These are phyloP conservation scores for Lithospermum erythrorhizon DNA, from an alignment of 257 asterid species.

Conservation along the genomic window DNA sequence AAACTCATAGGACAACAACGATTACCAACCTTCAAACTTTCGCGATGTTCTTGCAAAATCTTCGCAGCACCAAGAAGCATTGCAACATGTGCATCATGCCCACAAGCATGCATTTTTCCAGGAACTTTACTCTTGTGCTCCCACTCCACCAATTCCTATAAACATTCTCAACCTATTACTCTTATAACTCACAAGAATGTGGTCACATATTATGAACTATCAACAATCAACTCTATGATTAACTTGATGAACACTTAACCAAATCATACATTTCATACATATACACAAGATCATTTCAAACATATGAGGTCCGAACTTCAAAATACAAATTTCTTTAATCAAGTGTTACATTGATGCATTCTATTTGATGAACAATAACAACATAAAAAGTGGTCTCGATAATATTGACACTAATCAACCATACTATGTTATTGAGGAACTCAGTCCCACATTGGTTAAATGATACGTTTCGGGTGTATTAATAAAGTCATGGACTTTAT, in stretches of 20 bases:
- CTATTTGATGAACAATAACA: neutral
- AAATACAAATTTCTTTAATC: neutral
- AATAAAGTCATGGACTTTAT: too few relatives aligned
- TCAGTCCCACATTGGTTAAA: too few relatives aligned
- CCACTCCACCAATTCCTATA: conserved; percentile 92
- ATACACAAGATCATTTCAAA: neutral
- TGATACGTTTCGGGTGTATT: too few relatives aligned
- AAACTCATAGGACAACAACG: conserved; percentile 6
- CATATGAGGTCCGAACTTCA: neutral
- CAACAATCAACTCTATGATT: neutral
- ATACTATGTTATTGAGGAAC: too few relatives aligned
- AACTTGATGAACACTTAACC: neutral
- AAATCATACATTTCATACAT: neutral
- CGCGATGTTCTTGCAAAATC: conserved; percentile 62
- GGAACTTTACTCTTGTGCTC: conserved; percentile 83
- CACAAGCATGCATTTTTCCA: conserved; percentile 97
- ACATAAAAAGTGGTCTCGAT: neutral
- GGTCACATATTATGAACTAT: neutral
- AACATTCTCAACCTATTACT: conserved; percentile 4
- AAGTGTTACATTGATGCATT: too few relatives aligned
- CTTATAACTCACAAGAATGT: neutral
- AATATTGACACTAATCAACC: neutral
- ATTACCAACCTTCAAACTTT: conserved; percentile 43
- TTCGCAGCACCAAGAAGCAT: conserved; percentile 99
- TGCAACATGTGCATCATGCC: conserved; percentile 91